phyloP scores from a whole-genome alignment of 495 filamentous ascomycete species.

The Stereocaulon alpinum region DNA sequence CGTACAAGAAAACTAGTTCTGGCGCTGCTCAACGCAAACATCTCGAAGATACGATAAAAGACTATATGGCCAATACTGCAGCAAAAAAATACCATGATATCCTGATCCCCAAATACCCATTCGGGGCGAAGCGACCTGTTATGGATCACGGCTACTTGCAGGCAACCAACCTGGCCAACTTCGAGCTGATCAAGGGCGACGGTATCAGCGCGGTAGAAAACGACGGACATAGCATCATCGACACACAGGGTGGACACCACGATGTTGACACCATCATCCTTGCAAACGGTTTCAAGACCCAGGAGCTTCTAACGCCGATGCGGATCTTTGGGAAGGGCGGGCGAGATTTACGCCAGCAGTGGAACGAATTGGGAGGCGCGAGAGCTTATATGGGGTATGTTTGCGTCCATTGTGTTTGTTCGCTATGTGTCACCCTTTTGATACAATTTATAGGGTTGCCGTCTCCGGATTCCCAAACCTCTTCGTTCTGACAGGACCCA shows the following conservation, averaged over 20 bases:
- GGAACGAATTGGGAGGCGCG: background rate
- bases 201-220: background rate
- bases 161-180: background rate
- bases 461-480: background rate
- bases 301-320: background rate
- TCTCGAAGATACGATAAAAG: background rate
- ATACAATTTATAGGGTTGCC: background rate
- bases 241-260: background rate
- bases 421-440: background rate
- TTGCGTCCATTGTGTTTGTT: background rate
- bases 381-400: background rate
- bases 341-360: background rate
- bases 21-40: background rate
- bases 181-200: background rate
- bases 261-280: background rate
- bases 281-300: background rate
- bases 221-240: background rate
- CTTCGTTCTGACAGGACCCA: background rate
- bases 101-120: background rate
- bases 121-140: background rate
- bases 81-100: background rate
- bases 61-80: background rate
- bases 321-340: background rate
- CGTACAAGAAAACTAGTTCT: background rate
- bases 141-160: background rate